Percentiles rank a stretch among this genome's conserved stretches.
Conservation (phyloP, 2,329 filamentous ascomycete species). For the Colletotrichum eremochloae region DNA sequence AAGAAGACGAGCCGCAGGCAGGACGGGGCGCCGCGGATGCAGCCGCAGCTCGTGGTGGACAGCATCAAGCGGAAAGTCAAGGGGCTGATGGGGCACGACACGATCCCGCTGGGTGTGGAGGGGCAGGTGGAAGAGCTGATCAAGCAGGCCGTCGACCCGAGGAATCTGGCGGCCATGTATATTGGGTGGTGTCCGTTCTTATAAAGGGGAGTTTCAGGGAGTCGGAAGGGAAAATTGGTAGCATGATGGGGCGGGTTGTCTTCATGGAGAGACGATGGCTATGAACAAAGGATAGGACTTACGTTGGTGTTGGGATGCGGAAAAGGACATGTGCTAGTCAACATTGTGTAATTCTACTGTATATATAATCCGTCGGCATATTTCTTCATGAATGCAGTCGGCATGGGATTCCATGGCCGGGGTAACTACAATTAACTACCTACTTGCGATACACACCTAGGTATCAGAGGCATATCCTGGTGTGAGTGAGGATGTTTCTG, state of each 20-base stretch:
- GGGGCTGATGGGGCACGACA: conserved; percentile 87
- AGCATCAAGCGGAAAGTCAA: conserved; percentile 89
- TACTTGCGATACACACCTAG: no score
- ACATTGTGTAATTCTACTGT: background rate
- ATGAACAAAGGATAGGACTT: background rate
- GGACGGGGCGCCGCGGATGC: conserved; percentile 59
- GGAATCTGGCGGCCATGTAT: conserved; percentile 92
- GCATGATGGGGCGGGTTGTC: background rate
- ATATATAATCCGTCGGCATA: background rate
- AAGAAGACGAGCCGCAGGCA: conserved; percentile 68
- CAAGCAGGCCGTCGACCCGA: conserved; percentile 83
- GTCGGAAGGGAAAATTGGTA: background rate
- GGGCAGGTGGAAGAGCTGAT: conserved; percentile 98
- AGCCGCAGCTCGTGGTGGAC: conserved; percentile 83
- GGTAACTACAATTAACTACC: background rate
- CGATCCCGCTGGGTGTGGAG: conserved; percentile 92
- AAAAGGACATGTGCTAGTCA: conserved; percentile 1
- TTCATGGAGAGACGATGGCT: conserved; percentile 4
- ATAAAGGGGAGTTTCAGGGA: conserved; percentile 48
- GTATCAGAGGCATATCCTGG: background rate
- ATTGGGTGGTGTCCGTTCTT: conserved; percentile 87
- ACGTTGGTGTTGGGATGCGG: conserved; percentile 21
- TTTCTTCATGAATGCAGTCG: background rate
- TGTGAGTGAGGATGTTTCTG: background rate
- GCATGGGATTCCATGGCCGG: no score